Conservation (phyloP, 2,329 filamentous ascomycete species). For the Ophiostoma tasmaniense region DNA sequence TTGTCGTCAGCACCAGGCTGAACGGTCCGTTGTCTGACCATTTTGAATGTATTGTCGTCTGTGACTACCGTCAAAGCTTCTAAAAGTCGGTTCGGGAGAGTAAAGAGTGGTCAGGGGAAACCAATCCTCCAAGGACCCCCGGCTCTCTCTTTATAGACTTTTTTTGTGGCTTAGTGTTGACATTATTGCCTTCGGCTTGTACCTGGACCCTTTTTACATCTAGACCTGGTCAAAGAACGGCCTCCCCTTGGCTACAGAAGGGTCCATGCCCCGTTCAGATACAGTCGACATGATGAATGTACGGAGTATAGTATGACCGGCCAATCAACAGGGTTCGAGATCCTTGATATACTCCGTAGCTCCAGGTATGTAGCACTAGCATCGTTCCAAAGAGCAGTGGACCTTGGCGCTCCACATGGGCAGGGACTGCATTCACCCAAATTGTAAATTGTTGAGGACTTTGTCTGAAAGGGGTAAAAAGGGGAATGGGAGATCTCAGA, state of each 20-base stretch:
- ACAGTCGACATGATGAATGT: not conserved
- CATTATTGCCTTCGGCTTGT: not conserved
- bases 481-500: not conserved
- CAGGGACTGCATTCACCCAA: constrained; percentile 6
- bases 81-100: not conserved
- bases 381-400: not conserved
- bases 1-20: constrained; percentile 5
- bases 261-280: constrained; percentile 1
- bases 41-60: not conserved
- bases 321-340: constrained; percentile 6
- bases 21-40: constrained; percentile 7
- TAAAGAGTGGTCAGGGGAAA: not conserved
- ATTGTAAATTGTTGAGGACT: constrained; percentile 9
- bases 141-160: not conserved
- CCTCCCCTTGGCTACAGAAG: not conserved
- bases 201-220: not conserved
- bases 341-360: constrained; percentile 2
- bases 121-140: not conserved
- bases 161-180: not conserved
- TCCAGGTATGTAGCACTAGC: not conserved
- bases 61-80: not conserved
- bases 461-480: constrained; percentile 7
- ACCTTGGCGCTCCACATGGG: constrained; percentile 7
- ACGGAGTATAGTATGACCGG: constrained; percentile 6
- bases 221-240: not conserved